Percentiles rank a stretch among this genome's conserved stretches.
These are phyloP conservation scores for Petunia secreta DNA, from an alignment of 257 asterid genomes.

Conservation along the genomic window DNA sequence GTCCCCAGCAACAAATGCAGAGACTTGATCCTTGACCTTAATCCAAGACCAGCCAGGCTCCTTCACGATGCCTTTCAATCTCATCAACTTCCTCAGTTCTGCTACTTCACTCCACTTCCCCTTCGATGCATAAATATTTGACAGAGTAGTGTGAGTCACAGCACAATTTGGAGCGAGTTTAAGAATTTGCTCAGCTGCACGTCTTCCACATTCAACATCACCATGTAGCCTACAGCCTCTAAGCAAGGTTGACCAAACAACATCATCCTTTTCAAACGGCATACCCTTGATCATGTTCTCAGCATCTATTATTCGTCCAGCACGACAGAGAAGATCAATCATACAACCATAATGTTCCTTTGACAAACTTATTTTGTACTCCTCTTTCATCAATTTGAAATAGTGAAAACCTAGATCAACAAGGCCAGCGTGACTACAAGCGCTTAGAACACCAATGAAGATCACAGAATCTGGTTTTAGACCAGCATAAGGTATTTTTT, in stretches of 20 bases:
- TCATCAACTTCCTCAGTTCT: constrained; percentile 75
- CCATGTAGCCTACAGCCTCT: constrained; percentile 79
- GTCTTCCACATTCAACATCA: constrained; percentile 68
- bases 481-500: constrained; percentile 50
- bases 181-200: constrained; percentile 70
- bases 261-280: constrained; percentile 77
- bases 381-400: constrained; percentile 62
- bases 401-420: constrained; percentile 72
- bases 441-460: constrained; percentile 80
- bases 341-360: constrained; percentile 93
- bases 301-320: constrained; percentile 76
- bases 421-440: constrained; percentile 84
- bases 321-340: constrained; percentile 90
- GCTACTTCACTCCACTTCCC: constrained; percentile 87
- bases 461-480: constrained; percentile 78
- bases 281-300: constrained; percentile 72
- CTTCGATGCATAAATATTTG: constrained; percentile 73
- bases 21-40: constrained; percentile 61
- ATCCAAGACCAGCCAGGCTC: constrained; percentile 98
- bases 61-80: constrained; percentile 73
- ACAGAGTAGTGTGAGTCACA: constrained; percentile 72
- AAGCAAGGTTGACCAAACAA: constrained; percentile 82
- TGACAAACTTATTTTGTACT: constrained; percentile 56
- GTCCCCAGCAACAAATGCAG: constrained; percentile 72
- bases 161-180: constrained; percentile 75